Base-by-base conservation (phyloP, 2,329 filamentous ascomycete genomes). In the Rhexocercosporidium sp. region DNA sequence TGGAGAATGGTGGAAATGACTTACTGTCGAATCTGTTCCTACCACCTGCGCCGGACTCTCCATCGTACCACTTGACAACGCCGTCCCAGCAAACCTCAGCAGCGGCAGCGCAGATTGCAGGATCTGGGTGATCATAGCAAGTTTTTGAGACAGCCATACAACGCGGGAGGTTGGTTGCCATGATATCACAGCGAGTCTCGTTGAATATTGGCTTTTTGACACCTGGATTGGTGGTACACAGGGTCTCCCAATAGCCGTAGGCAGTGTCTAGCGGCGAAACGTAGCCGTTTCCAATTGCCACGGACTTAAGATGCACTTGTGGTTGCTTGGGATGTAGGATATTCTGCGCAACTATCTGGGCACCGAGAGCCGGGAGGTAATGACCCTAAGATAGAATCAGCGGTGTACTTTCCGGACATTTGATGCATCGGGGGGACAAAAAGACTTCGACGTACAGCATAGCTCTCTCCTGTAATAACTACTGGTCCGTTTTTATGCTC, bases 401-500 rank as follows among this genome's bases (percentile, higher is more conserved):
- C 34, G 34, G 20, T 16, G 49, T 7, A 12, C 1, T 25, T 46
- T 59, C 12, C 62, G 18, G 22, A 44, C 12, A 47, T 39, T 11
- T 2, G 16, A 27, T 44, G 16, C 14, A 56, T 60, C 27, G 20
- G 34, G 57, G 20, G 39, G 20, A 61, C 62, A 31, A 18, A 12
- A 25, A 9, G 34, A 9, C 1, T 49, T 39, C 4, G 20, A 75
- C 76, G 71, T 72, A 81, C 80, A n/a, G 76, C 83, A 75, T 83
- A 85, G 65, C 80, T 82, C 67, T 85, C 83, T 0, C 83, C 83
- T 0, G 83, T 80, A 31, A 85, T 80, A 53, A 84, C 80, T 31
- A 86, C 78, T 3, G 81, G 77, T 3, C 76, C 72, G 0, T 77
- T 62, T 34, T 72, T 69, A 20, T 81, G 72, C 9, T 80, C 72